These are phyloP conservation scores for Leptographium wingfieldii DNA, from an alignment of 2,329 filamentous ascomycete species.

Conservation along the genomic window DNA sequence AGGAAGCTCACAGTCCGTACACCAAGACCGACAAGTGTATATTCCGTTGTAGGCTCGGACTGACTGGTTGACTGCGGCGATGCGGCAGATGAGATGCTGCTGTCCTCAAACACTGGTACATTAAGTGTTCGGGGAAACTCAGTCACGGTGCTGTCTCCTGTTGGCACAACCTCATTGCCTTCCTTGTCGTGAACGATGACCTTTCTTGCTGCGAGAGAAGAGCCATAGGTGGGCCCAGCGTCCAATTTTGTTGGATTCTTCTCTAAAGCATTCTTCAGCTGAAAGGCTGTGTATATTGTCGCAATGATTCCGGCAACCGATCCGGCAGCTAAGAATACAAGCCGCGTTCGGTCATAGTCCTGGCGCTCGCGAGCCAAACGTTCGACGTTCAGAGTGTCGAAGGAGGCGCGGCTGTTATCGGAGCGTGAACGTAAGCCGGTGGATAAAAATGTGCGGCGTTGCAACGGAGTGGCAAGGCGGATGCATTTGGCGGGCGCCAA, in stretches of 20 bases:
- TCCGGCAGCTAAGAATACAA: slow-evolving; percentile 38
- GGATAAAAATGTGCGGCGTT: background rate
- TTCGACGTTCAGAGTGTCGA: slow-evolving; percentile 37
- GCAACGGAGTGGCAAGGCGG: background rate
- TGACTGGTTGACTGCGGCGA: background rate
- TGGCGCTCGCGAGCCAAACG: slow-evolving; percentile 32
- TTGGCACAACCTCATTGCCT: slow-evolving; percentile 63
- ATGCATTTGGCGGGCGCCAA: background rate
- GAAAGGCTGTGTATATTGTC: slow-evolving; percentile 38
- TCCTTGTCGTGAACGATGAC: slow-evolving; percentile 53
- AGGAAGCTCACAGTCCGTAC: slow-evolving; percentile 85
- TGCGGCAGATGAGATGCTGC: background rate
- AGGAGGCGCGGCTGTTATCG: slow-evolving; percentile 12
- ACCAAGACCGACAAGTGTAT: slow-evolving; percentile 78
- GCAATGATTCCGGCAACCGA: slow-evolving; percentile 36
- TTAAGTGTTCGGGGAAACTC: slow-evolving; percentile 63
- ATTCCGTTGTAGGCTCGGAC: slow-evolving; percentile 41
- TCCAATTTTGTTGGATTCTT: slow-evolving; percentile 24
- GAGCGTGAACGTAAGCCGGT: background rate
- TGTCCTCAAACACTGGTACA: slow-evolving; percentile 34
- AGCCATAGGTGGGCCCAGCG: slow-evolving; percentile 18
- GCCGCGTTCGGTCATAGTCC: slow-evolving; percentile 38
- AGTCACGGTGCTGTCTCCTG: slow-evolving; percentile 68
- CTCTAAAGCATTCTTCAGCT: slow-evolving; percentile 30
- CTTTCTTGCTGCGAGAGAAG: slow-evolving; percentile 20